A percentile compares a stretch with the other conserved stretches of the same genome.
Conservation (phyloP, 139 green algal genomes). For the Haematococcus sp. region DNA sequence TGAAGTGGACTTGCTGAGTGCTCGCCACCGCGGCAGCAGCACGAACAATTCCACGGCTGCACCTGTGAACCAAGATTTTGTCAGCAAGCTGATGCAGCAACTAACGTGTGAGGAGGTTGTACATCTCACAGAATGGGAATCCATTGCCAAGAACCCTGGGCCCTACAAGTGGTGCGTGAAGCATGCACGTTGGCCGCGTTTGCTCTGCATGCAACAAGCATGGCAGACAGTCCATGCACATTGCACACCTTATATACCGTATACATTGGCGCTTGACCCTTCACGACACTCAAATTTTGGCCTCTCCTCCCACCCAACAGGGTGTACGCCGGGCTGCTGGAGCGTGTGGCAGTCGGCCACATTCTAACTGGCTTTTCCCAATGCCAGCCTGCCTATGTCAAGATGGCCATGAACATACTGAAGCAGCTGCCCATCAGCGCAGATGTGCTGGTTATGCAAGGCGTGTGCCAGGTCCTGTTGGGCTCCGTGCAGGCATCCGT, state of each 20-base stretch:
- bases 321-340: constrained; percentile 47
- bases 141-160: constrained; percentile 13
- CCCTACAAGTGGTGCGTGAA: constrained; percentile 18
- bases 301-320: constrained; percentile 22
- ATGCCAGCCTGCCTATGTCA: constrained; percentile 49
- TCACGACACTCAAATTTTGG: neutral
- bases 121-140: constrained; percentile 57
- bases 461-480: constrained; percentile 23
- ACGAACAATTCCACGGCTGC: neutral
- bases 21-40: neutral
- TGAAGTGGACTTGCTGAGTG: neutral
- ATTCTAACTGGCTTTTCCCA: constrained; percentile 60
- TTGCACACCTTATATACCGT: too few species aligned
- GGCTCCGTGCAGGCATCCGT: constrained; percentile 10
- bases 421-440: neutral
- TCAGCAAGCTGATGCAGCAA: constrained; percentile 23
- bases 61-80: constrained; percentile 6
- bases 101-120: constrained; percentile 49
- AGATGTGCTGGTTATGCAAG: constrained; percentile 8
- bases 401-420: constrained; percentile 24
- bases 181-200: neutral
- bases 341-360: constrained; percentile 48
- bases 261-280: too few species aligned
- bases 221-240: neutral
- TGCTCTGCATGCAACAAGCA: neutral